phyloP scores from a whole-genome alignment of 768 basidiomycete species.

The Russula compacta region DNA sequence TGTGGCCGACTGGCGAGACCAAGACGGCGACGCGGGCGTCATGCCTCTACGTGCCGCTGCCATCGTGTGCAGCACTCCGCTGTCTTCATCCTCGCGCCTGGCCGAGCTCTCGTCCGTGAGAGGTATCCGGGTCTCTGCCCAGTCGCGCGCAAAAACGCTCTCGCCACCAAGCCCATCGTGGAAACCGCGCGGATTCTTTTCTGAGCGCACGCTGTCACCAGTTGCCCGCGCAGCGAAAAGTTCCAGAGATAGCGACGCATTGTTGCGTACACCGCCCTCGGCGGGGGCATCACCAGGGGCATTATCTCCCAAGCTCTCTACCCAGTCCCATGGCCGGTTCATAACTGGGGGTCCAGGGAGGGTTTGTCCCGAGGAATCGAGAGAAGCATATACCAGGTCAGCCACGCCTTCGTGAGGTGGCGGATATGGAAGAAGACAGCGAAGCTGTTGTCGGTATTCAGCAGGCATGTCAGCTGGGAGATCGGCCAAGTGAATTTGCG shows the following conservation, averaged over 20 bases:
- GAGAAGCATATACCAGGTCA: constrained; percentile 50
- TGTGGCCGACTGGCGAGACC: constrained; percentile 29
- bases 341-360: constrained; percentile 45
- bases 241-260: constrained; percentile 64
- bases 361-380: constrained; percentile 44
- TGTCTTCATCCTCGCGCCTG: constrained; percentile 26
- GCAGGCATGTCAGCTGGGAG: constrained; percentile 48
- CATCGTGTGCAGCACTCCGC: constrained; percentile 24
- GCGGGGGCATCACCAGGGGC: constrained; percentile 32
- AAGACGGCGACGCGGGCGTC: constrained; percentile 45
- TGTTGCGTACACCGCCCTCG: constrained; percentile 43
- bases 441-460: constrained; percentile 49
- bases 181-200: constrained; percentile 37
- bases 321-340: constrained; percentile 84
- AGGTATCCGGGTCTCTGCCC: constrained; percentile 59
- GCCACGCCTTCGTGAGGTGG: constrained; percentile 43
- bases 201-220: constrained; percentile 36
- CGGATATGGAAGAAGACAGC: constrained; percentile 47
- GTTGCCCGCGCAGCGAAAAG: constrained; percentile 58
- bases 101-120: constrained; percentile 29
- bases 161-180: constrained; percentile 58
- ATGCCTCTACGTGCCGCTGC: constrained; percentile 33
- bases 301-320: constrained; percentile 63
- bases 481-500: constrained; percentile 39
- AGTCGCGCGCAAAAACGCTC: constrained; percentile 62